A percentile compares a stretch with the other conserved stretches of the same genome.
phyloP scores from a whole-genome alignment of 164 flowering plant genomes.

The Vitis rupestris region DNA sequence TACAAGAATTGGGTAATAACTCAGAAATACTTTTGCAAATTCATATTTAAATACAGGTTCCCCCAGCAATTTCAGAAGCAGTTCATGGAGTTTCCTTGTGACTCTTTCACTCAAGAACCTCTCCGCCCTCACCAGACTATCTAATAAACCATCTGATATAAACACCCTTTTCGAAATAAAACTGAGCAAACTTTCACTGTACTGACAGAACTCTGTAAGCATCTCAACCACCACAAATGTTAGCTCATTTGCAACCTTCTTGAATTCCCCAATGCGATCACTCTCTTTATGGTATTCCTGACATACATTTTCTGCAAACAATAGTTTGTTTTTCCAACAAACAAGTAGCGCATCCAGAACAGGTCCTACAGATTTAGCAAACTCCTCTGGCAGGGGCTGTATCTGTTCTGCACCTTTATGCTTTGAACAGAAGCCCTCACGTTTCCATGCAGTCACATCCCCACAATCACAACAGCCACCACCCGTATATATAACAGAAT shows the following conservation, averaged over 20 bases:
- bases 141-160: conserved; percentile 55
- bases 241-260: conserved; percentile 46
- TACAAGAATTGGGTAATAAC: conserved; percentile 68
- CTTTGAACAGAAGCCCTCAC: conserved; percentile 90
- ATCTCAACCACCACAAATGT: conserved; percentile 64
- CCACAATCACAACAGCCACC: conserved; percentile 99
- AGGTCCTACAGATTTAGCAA: conserved; percentile 64
- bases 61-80: conserved; percentile 82
- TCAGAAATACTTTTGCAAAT: conserved; percentile 75
- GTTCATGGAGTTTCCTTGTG: conserved; percentile 68
- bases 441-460: conserved; percentile 96
- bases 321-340: conserved; percentile 63
- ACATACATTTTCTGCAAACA: conserved; percentile 27
- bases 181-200: conserved; percentile 90
- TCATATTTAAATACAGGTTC: conserved; percentile 89
- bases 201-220: conserved; percentile 83
- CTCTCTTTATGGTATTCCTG: conserved; percentile 22
- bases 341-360: conserved; percentile 60
- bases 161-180: conserved; percentile 64
- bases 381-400: conserved; percentile 66
- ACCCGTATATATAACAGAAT: conserved; percentile 76
- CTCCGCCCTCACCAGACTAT: conserved; percentile 77
- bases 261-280: conserved; percentile 21
- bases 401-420: conserved; percentile 96
- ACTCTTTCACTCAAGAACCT: conserved; percentile 43